Conservation (phyloP, 169 alveolate genomes). For the Prorocentrum cordatum region DNA sequence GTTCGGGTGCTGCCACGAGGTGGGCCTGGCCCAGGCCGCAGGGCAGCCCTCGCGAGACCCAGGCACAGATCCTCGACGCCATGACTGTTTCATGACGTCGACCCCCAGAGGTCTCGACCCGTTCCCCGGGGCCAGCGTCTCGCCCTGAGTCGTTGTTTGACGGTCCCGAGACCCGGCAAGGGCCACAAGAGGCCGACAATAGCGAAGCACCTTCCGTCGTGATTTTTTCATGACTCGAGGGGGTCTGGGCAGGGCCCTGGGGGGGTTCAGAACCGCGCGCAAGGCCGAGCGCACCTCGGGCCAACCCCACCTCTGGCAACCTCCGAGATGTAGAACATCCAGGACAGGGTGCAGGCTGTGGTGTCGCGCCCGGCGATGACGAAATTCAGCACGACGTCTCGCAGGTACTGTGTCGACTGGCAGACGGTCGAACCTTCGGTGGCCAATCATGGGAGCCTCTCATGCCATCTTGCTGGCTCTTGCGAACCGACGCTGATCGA, state of each 20-base stretch:
- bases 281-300: background rate
- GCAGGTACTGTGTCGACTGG: slow-evolving; percentile 9
- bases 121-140: too few species aligned
- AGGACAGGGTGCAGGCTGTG: slow-evolving; percentile 28
- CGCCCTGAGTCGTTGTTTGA: too few species aligned
- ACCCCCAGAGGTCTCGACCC: too few species aligned
- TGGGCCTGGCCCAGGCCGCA: background rate
- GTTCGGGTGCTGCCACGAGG: background rate
- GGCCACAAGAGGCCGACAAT: too few species aligned
- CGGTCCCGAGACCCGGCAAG: too few species aligned
- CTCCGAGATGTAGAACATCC: slow-evolving; percentile 42
- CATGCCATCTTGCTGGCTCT: too few species aligned
- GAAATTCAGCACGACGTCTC: slow-evolving; percentile 20
- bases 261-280: background rate
- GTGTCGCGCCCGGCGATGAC: slow-evolving; percentile 58
- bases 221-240: background rate
- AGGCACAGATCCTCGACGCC: too few species aligned
- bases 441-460: too few species aligned
- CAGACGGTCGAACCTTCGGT: too few species aligned
- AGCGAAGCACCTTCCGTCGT: background rate
- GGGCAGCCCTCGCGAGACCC: background rate
- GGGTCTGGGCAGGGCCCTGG: background rate
- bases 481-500: too few species aligned
- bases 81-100: too few species aligned
- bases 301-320: too few species aligned